Base-by-base conservation (phyloP, 2,329 filamentous ascomycete genomes). In the Blumeria hordei region DNA sequence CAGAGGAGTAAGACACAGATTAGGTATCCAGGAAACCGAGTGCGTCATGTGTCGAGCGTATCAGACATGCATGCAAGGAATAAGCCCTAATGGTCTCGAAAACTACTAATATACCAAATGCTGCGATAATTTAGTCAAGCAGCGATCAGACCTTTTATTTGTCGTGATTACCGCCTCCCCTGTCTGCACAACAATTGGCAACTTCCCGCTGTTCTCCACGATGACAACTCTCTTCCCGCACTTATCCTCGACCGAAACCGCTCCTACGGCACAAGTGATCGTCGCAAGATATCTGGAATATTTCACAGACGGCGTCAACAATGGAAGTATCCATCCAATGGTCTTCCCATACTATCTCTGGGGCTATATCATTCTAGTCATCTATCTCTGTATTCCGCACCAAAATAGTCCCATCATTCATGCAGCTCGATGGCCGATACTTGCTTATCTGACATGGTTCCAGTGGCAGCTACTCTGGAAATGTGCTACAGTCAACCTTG, bases 331-430 rank as follows among this genome's bases (percentile, higher is more conserved):
- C 34, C 67, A 65, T 47, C 76, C 74, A 1, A 67, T 80, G n/a
- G 61, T 80, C n/a, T 41, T 80, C 7, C 77, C 76, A 0, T 72
- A 74, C 56, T 67, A 70, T 55, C 57, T 78, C 7, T 56, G 76
- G 21, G 72, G 70, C 3, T 62, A 69, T 33, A 67, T 74, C 49
- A 50, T 77, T 44, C 55, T 81, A 0, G 64, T 71, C 0, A 58
- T 76, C 3, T 82, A 78, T 53, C 69, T 82, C 12, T 66, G 72
- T 50, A 69, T 81, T 56, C 75, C 76, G 1, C 76, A 81, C 60
- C 67, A 64, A 35, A 65, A 67, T 1, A 67, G 70, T 9, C 70
- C 70, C 4, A 75, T 72, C 72, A 60, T 78, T 10, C 75, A 75
- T 59, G 66, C 61, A 8, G 68, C 70, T 36, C 66, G 72, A 45